Evolutionary conservation across 257 asterid genomes (phyloP).

Genomic region (Solanum ossicruentum): DNA sequence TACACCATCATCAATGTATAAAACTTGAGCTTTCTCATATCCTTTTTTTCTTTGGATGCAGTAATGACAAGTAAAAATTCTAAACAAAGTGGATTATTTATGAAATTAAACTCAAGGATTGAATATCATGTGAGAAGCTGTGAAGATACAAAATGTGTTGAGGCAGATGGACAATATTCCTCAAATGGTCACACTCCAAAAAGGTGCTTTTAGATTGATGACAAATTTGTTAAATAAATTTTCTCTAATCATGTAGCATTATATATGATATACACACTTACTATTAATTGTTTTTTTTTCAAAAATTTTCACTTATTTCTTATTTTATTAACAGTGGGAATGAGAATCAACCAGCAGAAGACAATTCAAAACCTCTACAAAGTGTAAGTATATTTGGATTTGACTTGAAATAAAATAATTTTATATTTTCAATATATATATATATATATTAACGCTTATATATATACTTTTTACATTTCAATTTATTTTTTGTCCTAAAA

Average conservation of each 20-base stretch:
- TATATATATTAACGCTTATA: too few species aligned
- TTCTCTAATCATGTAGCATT: neutral
- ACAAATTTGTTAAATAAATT: neutral
- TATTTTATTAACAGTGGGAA: neutral
- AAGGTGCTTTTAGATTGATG: neutral
- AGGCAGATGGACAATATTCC: neutral
- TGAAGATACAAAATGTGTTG: neutral
- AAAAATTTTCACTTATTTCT: neutral
- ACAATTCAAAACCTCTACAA: neutral
- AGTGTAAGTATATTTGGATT: neutral
- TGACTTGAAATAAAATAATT: neutral
- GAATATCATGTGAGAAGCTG: neutral
- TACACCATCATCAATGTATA: neutral
- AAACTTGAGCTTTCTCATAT: neutral
- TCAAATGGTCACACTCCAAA: neutral
- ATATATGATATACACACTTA: neutral
- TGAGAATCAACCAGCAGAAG: neutral
- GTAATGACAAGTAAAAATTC: neutral
- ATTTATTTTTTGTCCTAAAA: neutral
- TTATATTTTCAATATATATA: too few species aligned
- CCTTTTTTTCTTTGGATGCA: neutral
- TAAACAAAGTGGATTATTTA: neutral
- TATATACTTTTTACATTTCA: too few species aligned
- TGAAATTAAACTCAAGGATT: neutral
- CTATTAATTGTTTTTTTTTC: neutral